Base-by-base conservation (phyloP, 345 rosid species). In the Boechera stricta region DNA sequence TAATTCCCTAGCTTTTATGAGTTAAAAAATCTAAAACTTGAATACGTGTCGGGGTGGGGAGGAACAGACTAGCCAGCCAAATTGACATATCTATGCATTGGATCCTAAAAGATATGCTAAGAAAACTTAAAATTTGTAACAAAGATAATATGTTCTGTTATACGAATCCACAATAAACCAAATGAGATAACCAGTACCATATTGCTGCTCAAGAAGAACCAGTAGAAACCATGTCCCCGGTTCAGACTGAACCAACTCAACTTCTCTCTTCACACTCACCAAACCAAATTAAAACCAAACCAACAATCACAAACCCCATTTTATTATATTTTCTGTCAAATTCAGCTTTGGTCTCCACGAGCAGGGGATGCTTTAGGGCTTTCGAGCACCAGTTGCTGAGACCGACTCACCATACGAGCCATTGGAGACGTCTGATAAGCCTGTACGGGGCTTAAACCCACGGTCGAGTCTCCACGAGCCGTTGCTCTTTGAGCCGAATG, bases 401-500 rank as follows among this genome's bases (percentile, higher is more conserved):
- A 79, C 36, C 59, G 69, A 60, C 10, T 35, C 61, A 79, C 82
- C 82, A 79, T 79, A 24, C 56, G 59, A 61, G 82, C 78, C 82
- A 79, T 79, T 28, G 39, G 1, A 10, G 54, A 7, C 35, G 78
- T 79, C 71, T 79, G 82, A 62, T 79, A 79, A 16, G 78, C 65
- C 61, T 67, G 82, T 15, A 36, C 57, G 11, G n/a, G 6, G 16
- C 74, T 61, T 8, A 4, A 35, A 15, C 56, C 42, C 15, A 7
- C 2, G 0, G 44, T 39, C 13, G 66, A 15, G 24, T 32, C 35
- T 58, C 77, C 77, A 61, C 64, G 77, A 59, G 82, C 53, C 7
- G 82, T 67, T 62, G 82, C 82, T 62, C 82, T 79, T n/a, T 79
- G 82, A 60, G 78, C 44, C 7, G 53, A 61, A 62, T 79, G 78